phyloP scores from a whole-genome alignment of 1,284 basidiomycete species.

The Trichosporon faecale region DNA sequence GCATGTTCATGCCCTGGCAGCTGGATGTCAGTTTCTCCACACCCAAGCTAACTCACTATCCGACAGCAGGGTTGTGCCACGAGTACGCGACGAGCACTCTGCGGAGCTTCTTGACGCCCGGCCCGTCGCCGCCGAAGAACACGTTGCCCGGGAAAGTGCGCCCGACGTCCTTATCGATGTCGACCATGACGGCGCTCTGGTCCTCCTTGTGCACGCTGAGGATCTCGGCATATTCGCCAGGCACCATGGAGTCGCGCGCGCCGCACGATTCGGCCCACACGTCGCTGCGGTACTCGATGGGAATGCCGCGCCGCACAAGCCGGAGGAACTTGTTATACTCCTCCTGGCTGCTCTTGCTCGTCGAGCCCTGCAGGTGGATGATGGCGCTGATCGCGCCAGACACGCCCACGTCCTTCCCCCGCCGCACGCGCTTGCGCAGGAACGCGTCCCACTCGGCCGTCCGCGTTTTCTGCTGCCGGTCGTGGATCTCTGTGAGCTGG shows the following conservation, averaged over 20 bases:
- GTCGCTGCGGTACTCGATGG: conserved; percentile 80
- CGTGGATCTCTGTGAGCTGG: conserved; percentile 82
- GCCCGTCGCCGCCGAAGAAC: conserved; percentile 83
- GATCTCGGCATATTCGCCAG: conserved; percentile 84
- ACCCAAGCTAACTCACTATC: conserved; percentile 56
- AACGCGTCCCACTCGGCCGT: conserved; percentile 86
- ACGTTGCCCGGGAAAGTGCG: conserved; percentile 93
- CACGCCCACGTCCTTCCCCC: conserved; percentile 24
- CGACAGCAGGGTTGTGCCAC: conserved; percentile 77
- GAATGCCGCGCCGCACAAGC: conserved; percentile 79
- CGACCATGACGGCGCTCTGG: conserved; percentile 61
- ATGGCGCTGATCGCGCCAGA: conserved; percentile 21
- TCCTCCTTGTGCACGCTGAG: conserved; percentile 61
- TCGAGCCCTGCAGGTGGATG: conserved; percentile 56
- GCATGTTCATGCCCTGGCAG: conserved; percentile 85
- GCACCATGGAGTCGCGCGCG: conserved; percentile 84
- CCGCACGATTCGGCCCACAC: conserved; percentile 78
- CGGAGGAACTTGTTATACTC: conserved; percentile 75
- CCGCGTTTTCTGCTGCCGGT: conserved; percentile 69
- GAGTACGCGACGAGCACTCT: conserved; percentile 87
- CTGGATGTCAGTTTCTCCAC: background rate
- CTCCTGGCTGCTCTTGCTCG: conserved; percentile 61
- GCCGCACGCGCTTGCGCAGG: conserved; percentile 55
- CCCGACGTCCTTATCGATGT: conserved; percentile 91
- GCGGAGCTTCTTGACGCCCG: conserved; percentile 82